Evolutionary conservation across 2,329 filamentous ascomycete species (phyloP).

Genomic region (Monilinia vaccinii-corymbosi): DNA sequence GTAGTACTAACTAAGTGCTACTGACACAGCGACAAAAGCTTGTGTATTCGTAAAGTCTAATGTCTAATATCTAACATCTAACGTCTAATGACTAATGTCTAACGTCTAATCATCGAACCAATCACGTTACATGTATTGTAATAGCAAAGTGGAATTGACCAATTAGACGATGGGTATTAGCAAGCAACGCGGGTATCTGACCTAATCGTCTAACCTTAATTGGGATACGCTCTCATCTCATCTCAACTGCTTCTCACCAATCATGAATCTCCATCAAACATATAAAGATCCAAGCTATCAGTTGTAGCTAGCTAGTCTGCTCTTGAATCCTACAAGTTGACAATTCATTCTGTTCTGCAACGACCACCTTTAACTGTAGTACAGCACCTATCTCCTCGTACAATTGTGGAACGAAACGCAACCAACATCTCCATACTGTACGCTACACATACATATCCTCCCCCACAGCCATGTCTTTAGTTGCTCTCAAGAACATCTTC

Average conservation of each 20-base stretch:
- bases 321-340: background rate
- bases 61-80: too few species aligned
- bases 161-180: background rate
- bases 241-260: too few species aligned
- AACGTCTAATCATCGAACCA: background rate
- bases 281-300: background rate
- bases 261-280: background rate
- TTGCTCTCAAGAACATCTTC: conserved; percentile 28
- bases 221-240: background rate
- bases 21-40: too few species aligned
- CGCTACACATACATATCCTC: too few species aligned
- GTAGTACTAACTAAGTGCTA: too few species aligned
- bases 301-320: too few species aligned
- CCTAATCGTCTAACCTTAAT: background rate
- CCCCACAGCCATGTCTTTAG: conserved; percentile 25
- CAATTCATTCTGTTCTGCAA: too few species aligned
- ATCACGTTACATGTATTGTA: background rate
- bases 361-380: background rate
- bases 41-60: too few species aligned
- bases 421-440: background rate
- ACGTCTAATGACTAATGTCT: too few species aligned
- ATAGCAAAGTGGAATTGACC: background rate
- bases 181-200: background rate
- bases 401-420: background rate
- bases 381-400: background rate